Percentiles rank a stretch among this genome's conserved stretches.
Conservation (phyloP, 2,329 filamentous ascomycete species). For the Fusarium veterinarium region DNA sequence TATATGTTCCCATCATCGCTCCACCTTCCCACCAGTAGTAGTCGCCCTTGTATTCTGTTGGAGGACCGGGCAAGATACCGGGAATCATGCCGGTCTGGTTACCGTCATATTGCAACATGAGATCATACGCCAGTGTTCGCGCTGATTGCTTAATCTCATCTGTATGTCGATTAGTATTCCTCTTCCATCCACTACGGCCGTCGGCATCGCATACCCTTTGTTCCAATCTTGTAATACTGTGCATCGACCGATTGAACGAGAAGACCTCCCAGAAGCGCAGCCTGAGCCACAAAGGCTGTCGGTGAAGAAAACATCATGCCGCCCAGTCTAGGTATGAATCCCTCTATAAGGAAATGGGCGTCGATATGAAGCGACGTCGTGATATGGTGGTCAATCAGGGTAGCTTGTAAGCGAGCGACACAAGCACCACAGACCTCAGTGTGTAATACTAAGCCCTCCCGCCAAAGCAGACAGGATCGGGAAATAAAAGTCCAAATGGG, state of each 20-base stretch:
- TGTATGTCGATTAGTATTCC: conserved; percentile 28
- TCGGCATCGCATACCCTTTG: conserved; percentile 41
- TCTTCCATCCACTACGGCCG: accelerated
- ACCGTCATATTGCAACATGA: conserved; percentile 63
- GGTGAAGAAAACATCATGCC: conserved; percentile 14
- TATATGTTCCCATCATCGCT: conserved; percentile 74
- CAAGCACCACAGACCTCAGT: conserved; percentile 9
- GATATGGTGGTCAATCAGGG: neutral
- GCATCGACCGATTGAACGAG: conserved; percentile 36
- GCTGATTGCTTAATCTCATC: conserved; percentile 60
- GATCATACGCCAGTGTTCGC: conserved; percentile 60
- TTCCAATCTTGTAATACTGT: conserved; percentile 47
- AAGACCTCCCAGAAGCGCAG: conserved; percentile 29
- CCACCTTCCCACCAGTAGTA: conserved; percentile 83
- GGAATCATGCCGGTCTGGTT: conserved; percentile 64
- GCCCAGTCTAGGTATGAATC: neutral
- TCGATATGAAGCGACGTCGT: neutral
- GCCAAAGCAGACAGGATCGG: conserved; percentile 2
- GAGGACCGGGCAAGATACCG: conserved; percentile 68
- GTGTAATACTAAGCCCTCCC: neutral
- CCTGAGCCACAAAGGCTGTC: conserved; percentile 16
- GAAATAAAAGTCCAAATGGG: neutral
- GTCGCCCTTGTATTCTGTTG: conserved; percentile 57
- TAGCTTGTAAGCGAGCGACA: conserved; percentile 32
- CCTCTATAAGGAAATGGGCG: neutral